Evolutionary conservation across 116 monocot genomes (phyloP), one percentile per base, ranked within the genome.

Genomic region (Trichopus zeylanicus): DNA sequence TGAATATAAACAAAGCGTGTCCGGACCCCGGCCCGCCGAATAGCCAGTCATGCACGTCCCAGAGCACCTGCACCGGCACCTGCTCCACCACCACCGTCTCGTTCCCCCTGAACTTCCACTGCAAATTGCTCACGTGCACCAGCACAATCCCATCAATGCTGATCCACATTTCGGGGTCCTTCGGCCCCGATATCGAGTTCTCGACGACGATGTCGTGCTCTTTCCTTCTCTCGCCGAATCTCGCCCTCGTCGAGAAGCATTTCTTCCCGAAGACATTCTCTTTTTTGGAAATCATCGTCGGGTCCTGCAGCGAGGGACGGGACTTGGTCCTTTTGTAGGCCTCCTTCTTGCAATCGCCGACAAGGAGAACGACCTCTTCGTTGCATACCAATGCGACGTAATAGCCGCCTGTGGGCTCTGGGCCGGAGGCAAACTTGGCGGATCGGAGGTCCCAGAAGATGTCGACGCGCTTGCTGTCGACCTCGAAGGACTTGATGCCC

Each of bases 1-100:
- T 86, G 68, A 95, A 95, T 29, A 87, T 74, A 32, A 95, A 90
- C 39, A 84, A 29, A 0, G 79, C 91, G 13, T 87, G 78, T 25
- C 71, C 77, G 11, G 51, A 31, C 0, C 81, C 89, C 0, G 69
- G 59, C 11, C 53, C 34, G 2, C 62, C 62, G 53, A 81, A 97
- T 1, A 91, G 39, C 97, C 97, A 97, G 48, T 82, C 87, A 26
- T 97, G 87, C 31, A 87, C 97, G 34, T 97, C 97, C 97, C 97
- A 97, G 35, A 97, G 70, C 30, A 95, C 75, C 68, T 90, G 84
- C 42, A 97, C 84, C 33, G 87, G 84, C 35, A 57, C 47, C 11
- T 64, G 31, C 55, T 84, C 97, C 32, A 91, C 77, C 34, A 74
- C 1, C 70, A 87, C 81, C 48, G 79, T 87, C 63, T 87, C 70